A percentile compares a stretch with the other conserved stretches of the same genome.
These are phyloP conservation scores for Pichia norvegensis DNA, from an alignment of 1,139 yeast species.

Conservation along the genomic window DNA sequence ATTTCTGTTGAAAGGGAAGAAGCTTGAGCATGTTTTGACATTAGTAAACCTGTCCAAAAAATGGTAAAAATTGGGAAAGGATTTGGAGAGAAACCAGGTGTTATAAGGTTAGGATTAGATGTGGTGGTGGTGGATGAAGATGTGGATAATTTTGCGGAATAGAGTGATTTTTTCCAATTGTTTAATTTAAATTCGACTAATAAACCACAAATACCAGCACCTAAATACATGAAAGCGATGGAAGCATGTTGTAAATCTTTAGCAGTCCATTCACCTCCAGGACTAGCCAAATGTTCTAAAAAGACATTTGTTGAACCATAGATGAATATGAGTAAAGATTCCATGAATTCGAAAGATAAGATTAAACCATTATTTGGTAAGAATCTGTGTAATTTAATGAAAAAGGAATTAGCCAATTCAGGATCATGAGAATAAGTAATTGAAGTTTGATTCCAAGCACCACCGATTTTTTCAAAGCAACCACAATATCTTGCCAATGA, in stretches of 20 bases:
- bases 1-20: constrained; percentile 66
- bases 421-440: constrained; percentile 22
- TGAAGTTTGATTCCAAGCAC: constrained; percentile 81
- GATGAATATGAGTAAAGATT: constrained; percentile 67
- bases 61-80: constrained; percentile 91
- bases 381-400: constrained; percentile 3
- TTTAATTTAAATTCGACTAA: constrained; percentile 57
- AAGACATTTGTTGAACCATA: constrained; percentile 87
- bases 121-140: not conserved
- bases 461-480: constrained; percentile 62
- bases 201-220: constrained; percentile 88
- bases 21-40: constrained; percentile 92
- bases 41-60: constrained; percentile 93
- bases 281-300: constrained; percentile 74
- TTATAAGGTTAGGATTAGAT: constrained; percentile 36
- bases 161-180: constrained; percentile 40
- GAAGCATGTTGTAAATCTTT: constrained; percentile 93
- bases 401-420: constrained; percentile 4
- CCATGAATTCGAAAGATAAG: constrained; percentile 75
- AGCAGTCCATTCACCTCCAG: constrained; percentile 77
- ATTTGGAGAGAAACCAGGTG: constrained; percentile 76
- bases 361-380: constrained; percentile 28
- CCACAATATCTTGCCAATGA: constrained; percentile 84
- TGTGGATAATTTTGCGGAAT: constrained; percentile 21
- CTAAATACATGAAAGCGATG: constrained; percentile 89